Conservation (phyloP, 2,329 filamentous ascomycete species). For the Hymenoscyphus repandus region DNA sequence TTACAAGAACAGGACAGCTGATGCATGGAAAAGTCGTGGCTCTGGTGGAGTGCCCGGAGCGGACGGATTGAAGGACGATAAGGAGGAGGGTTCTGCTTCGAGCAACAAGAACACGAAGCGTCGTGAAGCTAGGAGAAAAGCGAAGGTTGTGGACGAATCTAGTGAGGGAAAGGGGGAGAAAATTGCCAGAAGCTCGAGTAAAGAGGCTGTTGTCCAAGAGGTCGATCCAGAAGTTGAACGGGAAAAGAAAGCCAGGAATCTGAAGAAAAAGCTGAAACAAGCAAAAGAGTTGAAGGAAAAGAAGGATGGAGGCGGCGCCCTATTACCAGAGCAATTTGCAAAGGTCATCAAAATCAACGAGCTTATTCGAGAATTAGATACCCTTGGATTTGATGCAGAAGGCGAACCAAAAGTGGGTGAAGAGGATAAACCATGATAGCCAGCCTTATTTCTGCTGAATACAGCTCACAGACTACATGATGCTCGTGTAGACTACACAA, state of each 20-base stretch:
- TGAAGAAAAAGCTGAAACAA: constrained; percentile 93
- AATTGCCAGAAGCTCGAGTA: constrained; percentile 8
- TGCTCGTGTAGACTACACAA: too few relatives aligned
- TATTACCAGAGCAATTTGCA: constrained; percentile 91
- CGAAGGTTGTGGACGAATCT: constrained; percentile 36
- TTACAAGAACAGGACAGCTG: constrained; percentile 89
- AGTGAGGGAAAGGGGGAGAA: constrained; percentile 39
- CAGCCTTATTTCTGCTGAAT: background rate
- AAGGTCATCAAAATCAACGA: constrained; percentile 98
- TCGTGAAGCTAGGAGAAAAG: constrained; percentile 60
- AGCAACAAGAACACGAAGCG: constrained; percentile 85
- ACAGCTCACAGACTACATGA: background rate
- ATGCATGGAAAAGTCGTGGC: constrained; percentile 73
- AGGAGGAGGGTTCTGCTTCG: constrained; percentile 43
- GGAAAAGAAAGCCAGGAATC: constrained; percentile 86
- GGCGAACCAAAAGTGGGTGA: constrained; percentile 52
- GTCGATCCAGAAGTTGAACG: constrained; percentile 69
- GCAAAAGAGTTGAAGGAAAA: constrained; percentile 86
- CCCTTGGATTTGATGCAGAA: constrained; percentile 76
- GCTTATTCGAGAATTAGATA: constrained; percentile 80
- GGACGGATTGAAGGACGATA: constrained; percentile 45
- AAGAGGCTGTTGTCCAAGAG: constrained; percentile 34
- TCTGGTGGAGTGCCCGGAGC: constrained; percentile 72
- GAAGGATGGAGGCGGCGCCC: constrained; percentile 76
- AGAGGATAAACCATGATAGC: constrained; percentile 10